Evolutionary conservation across 2,329 filamentous ascomycete species (phyloP).

Genomic region (Aspergillus tubingensis): DNA sequence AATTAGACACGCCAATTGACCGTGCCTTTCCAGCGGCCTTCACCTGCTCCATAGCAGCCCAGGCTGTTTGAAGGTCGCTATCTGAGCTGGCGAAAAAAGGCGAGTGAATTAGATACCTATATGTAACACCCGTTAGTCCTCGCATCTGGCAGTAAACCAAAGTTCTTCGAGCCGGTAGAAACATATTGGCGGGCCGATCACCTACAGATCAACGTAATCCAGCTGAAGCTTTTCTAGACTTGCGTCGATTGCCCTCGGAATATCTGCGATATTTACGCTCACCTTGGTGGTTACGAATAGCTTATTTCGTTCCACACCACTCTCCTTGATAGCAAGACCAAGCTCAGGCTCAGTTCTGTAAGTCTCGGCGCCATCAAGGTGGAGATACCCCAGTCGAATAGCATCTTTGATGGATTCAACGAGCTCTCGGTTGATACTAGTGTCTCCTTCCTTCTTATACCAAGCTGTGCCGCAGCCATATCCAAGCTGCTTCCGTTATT

Average conservation of each 20-base stretch:
- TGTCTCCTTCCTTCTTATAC: conserved; percentile 57
- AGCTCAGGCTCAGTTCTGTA: conserved; percentile 54
- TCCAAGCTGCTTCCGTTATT: conserved; percentile 49
- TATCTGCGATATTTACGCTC: conserved; percentile 54
- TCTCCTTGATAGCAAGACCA: conserved; percentile 52
- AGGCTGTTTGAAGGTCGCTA: conserved; percentile 57
- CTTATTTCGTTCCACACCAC: conserved; percentile 48
- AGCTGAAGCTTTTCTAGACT: conserved; percentile 63
- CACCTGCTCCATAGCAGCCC: conserved; percentile 62
- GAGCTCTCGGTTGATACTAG: conserved; percentile 53
- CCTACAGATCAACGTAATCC: conserved; percentile 64
- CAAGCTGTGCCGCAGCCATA: conserved; percentile 67
- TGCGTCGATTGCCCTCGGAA: conserved; percentile 55
- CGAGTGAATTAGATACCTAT: conserved; percentile 62
- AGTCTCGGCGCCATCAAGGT: conserved; percentile 65
- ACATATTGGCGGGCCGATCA: conserved; percentile 1
- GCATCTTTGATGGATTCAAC: conserved; percentile 60
- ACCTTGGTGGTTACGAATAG: conserved; percentile 62
- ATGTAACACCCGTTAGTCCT: neutral
- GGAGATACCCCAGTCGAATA: conserved; percentile 60
- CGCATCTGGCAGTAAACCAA: neutral
- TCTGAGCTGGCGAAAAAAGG: conserved; percentile 61
- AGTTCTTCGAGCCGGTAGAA: neutral
- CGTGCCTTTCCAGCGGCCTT: conserved; percentile 59
- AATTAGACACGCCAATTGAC: conserved; percentile 66